Percentiles rank a stretch among this genome's conserved stretches.
phyloP scores from a whole-genome alignment of 768 basidiomycete genomes.

The Podaxis sp. region DNA sequence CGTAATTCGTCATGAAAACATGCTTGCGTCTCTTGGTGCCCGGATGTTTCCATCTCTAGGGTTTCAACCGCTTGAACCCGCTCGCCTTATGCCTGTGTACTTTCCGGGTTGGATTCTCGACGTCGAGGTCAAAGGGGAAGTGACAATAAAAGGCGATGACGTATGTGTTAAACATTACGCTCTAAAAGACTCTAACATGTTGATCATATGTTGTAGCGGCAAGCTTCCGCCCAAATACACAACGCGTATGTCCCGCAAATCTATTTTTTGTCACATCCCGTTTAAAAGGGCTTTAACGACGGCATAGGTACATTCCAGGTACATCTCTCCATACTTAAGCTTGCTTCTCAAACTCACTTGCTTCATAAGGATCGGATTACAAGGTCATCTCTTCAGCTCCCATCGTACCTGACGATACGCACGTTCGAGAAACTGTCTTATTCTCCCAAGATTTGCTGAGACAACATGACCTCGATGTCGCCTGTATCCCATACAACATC shows the following conservation, averaged over 20 bases:
- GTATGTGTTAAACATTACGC: slow-evolving; percentile 22
- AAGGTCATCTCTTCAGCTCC: slow-evolving; percentile 46
- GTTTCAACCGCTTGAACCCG: slow-evolving; percentile 41
- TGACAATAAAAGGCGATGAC: slow-evolving; percentile 26
- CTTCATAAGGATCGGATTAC: slow-evolving; percentile 40
- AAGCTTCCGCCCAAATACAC: slow-evolving; percentile 33
- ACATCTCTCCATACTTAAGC: not conserved
- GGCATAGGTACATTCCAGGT: slow-evolving; percentile 47
- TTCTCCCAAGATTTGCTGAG: slow-evolving; percentile 47
- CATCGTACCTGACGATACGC: slow-evolving; percentile 29
- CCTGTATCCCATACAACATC: slow-evolving; percentile 56
- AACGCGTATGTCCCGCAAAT: slow-evolving; percentile 44
- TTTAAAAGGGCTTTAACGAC: not conserved
- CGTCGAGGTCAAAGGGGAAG: slow-evolving; percentile 46
- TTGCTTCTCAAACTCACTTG: not conserved
- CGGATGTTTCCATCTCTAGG: slow-evolving; percentile 38
- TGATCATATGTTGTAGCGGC: slow-evolving; percentile 24
- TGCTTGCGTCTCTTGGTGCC: slow-evolving; percentile 31
- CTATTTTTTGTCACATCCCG: not conserved
- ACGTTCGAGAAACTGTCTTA: slow-evolving; percentile 33
- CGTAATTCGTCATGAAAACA: slow-evolving; percentile 21
- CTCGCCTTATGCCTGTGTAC: slow-evolving; percentile 52
- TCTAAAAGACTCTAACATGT: not conserved
- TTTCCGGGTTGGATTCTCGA: slow-evolving; percentile 66
- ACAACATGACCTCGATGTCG: slow-evolving; percentile 49